Base-by-base conservation (phyloP, 2,329 filamentous ascomycete genomes). In the Cryoendolithus antarcticus region DNA sequence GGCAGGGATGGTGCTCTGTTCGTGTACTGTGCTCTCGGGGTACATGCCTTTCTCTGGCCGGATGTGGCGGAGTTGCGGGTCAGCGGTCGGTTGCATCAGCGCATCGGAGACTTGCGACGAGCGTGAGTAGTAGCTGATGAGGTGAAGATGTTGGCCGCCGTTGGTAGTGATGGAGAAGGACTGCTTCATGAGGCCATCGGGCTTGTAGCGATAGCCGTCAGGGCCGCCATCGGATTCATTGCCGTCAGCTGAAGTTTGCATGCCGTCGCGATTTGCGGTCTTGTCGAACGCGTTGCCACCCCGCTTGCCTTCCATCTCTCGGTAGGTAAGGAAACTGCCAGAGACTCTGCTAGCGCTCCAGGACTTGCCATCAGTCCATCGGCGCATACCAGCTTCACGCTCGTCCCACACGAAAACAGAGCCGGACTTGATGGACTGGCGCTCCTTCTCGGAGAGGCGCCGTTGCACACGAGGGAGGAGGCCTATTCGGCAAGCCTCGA, bases 371-470 rank as follows among this genome's bases (percentile, higher is more conserved):
- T 98, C 91, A 1, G 91, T 96, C 91, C 91, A 98, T 61, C 91
- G 73, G 55, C 91, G 75, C 91, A 96, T 98, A 49, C 91, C 91
- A 8, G 91, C 91, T 67, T 98, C 91, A 52, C 89, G 73, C 69
- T 96, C 91, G 61, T 96, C 91, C 91, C 91, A 98, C 11, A 96
- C 91, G 55, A 96, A 98, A 3, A 98, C 89, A 0, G 91, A 96
- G 32, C 91, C 91, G 1, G 89, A 94, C 56, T 85, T 80, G 60
- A 98, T 96, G 3, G 86, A 86, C 58, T 95, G 88, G 45, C 91
- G 77, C 65, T 98, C 91, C 65, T 96, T 96, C 62, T 98, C 91
- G 2, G 91, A 96, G 43, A 95, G 66, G 54, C 91, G 75, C 50
- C 91, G 75, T 66, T 96, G 89, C 4, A 96, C 91, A 49, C 91